phyloP scores from a whole-genome alignment of 306 rosid species.

The Erythrophleum fordii region DNA sequence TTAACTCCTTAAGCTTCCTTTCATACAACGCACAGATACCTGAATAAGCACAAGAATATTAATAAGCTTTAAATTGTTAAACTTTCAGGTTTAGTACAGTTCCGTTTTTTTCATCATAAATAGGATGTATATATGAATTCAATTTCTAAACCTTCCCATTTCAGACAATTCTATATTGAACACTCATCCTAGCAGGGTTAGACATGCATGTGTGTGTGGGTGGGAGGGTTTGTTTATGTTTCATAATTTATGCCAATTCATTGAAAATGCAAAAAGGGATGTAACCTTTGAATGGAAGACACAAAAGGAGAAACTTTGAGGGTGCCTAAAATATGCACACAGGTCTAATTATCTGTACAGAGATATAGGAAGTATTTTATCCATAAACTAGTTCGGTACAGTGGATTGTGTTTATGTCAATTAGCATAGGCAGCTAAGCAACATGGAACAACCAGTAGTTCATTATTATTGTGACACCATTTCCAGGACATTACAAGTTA shows the following conservation, averaged over 20 bases:
- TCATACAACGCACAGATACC: slow-evolving; percentile 95
- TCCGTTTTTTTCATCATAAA: background rate
- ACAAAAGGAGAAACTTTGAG: background rate
- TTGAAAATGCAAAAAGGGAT: background rate
- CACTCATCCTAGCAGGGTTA: background rate
- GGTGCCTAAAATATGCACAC: background rate
- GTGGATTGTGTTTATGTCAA: slow-evolving; percentile 3
- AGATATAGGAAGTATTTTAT: background rate
- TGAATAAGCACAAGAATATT: slow-evolving; percentile 44
- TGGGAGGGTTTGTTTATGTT: no score
- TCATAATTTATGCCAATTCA: background rate
- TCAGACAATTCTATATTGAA: background rate
- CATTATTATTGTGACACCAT: background rate
- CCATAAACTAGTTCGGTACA: slow-evolving; percentile 6
- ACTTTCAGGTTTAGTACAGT: background rate
- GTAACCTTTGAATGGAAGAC: slow-evolving; percentile 14
- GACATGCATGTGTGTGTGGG: background rate
- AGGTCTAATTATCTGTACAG: background rate
- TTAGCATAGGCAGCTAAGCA: background rate
- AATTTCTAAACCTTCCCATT: background rate
- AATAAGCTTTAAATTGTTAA: slow-evolving; percentile 21
- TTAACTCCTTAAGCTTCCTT: slow-evolving; percentile 94
- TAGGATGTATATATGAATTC: background rate
- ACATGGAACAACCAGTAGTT: background rate
- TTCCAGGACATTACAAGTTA: background rate